Evolutionary conservation across 1,284 basidiomycete species (phyloP), one percentile per base, ranked within the genome.

Genomic region (Ceratorhiza oryzae-sativae): DNA sequence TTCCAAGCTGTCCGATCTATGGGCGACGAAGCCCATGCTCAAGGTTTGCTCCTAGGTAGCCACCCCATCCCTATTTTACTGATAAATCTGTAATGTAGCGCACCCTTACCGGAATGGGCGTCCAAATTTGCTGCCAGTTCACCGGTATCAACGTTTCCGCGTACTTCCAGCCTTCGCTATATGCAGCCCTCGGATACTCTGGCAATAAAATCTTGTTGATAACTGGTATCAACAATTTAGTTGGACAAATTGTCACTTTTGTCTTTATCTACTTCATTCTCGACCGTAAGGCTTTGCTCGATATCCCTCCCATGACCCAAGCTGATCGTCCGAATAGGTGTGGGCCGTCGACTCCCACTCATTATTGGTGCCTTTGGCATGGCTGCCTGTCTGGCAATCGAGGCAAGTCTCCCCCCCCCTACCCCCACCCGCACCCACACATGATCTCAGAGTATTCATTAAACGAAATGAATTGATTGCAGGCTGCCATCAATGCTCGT

Each of bases 151-250:
- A 80, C 60, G 79, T 78, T 39, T 75, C 75, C 68, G 74, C 74
- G 27, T 79, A 80, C 75, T 79, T 77, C 65, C 77, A 76, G 15
- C 77, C 79, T n/a, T 77, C 76, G 10, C 77, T 80, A 71, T 79
- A 77, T 74, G 59, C 65, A 25, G 72, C 73, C n/a, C 75, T 79
- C 23, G 77, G 77, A 32, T 76, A 75, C 73, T 72, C 73, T 25
- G 75, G 75, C 32, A 71, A 73, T 63, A 74, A 42, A 32, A 75
- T 76, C 13, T 75, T 78, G 12, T 73, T 79, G 32, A 79, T 79
- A 70, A 77, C 76, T 55, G 77, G 77, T 42, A 75, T 80, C 56
- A 75, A 73, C 4, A 77, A 77, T 25, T 76, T 76, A 3, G 77
- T 77, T 76, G 74, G 76, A 48, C 58, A 77, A 30, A 48, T 79